A percentile compares a stretch with the other conserved stretches of the same genome.
phyloP scores from a whole-genome alignment of 192 early-diverging fungal species.

The Coemansia sp. region DNA sequence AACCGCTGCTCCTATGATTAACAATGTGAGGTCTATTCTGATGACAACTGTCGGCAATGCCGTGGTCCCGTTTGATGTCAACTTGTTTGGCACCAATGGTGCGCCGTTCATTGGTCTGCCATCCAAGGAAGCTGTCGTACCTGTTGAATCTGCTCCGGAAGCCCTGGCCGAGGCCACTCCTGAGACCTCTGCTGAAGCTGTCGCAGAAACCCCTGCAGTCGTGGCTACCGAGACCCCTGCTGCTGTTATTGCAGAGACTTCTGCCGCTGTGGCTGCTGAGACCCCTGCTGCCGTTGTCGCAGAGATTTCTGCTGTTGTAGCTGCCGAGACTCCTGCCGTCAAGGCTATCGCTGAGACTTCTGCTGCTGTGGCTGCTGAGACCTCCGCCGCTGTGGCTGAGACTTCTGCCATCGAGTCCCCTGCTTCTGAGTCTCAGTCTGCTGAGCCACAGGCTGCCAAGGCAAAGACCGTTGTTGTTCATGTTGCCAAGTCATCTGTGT shows the following conservation, averaged over 20 bases:
- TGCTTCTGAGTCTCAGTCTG: conserved; percentile 1
- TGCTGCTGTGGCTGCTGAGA: background rate
- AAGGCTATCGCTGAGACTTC: conserved; percentile 1
- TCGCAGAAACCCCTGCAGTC: background rate
- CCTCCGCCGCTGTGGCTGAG: background rate
- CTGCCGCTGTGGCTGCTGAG: background rate
- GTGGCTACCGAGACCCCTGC: conserved; percentile 1
- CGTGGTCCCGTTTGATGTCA: conserved; percentile 41
- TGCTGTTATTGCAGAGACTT: background rate
- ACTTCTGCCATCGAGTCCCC: background rate
- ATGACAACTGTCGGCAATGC: conserved; percentile 49
- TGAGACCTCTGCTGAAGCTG: background rate
- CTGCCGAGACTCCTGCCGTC: background rate
- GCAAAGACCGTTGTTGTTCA: background rate
- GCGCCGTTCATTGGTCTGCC: conserved; percentile 2
- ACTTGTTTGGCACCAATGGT: conserved; percentile 33
- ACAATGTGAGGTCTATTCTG: conserved; percentile 14
- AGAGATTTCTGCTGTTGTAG: background rate
- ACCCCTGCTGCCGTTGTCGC: conserved; percentile 2
- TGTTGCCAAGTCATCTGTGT: too few relatives aligned
- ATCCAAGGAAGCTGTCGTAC: background rate
- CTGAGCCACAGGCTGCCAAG: background rate
- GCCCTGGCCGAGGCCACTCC: background rate
- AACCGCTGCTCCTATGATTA: conserved; percentile 2
- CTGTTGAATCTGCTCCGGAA: background rate